These are phyloP conservation scores for Phytophthora chlamydospora DNA, from an alignment of 352 stramenopile species.

Conservation along the genomic window DNA sequence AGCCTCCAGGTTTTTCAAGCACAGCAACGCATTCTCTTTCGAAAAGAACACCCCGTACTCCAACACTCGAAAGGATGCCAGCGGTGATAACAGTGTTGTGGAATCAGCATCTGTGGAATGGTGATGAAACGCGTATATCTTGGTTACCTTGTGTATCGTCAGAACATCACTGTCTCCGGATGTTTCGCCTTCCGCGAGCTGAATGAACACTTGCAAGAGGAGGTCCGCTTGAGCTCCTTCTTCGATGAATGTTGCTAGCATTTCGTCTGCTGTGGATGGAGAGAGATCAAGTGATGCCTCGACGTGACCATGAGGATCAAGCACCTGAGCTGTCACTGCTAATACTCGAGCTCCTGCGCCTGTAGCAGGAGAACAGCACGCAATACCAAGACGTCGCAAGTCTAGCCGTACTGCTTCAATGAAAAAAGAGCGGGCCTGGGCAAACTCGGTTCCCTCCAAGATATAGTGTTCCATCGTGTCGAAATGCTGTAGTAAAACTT, in stretches of 20 bases:
- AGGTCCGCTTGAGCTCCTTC: constrained; percentile 9
- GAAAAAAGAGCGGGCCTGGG: constrained; percentile 47
- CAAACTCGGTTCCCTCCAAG: constrained; percentile 41
- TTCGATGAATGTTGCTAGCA: constrained; percentile 14
- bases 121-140: constrained; percentile 50
- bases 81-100: constrained; percentile 12
- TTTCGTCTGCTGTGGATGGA: constrained; percentile 6
- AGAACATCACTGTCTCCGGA: background rate
- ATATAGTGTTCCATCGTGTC: constrained; percentile 51
- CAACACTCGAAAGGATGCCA: constrained; percentile 30
- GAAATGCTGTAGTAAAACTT: constrained; percentile 8
- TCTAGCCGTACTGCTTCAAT: constrained; percentile 45
- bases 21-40: constrained; percentile 29
- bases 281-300: constrained; percentile 14
- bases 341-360: constrained; percentile 11
- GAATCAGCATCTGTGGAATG: constrained; percentile 15
- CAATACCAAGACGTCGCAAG: constrained; percentile 26
- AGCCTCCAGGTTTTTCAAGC: constrained; percentile 4
- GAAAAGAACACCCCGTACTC: constrained; percentile 46
- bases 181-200: constrained; percentile 10
- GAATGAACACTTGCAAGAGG: constrained; percentile 13
- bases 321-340: constrained; percentile 1
- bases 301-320: constrained; percentile 13
- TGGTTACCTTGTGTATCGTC: constrained; percentile 31
- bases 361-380: background rate